Base-by-base conservation (phyloP, 2,329 filamentous ascomycete species). In the Aspergillus neoniger region DNA sequence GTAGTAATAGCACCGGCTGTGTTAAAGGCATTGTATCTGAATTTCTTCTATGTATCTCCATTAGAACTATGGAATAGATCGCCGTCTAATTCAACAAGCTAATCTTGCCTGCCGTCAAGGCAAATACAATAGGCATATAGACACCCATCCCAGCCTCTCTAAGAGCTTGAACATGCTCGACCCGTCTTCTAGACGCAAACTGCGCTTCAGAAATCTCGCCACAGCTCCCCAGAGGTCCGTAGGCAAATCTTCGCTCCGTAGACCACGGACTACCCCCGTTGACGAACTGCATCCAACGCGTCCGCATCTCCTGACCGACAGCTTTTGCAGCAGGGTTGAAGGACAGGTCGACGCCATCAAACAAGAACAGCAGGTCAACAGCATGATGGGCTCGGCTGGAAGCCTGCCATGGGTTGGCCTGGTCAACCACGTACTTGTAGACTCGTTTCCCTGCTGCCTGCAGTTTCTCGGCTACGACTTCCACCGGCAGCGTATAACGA, bases 331-430 rank as follows among this genome's bases (percentile, higher is more conserved):
- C 65, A 0, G 69, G 70, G 1, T 74, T 73, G 21, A 75, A 75
- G 0, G 70, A 69, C 0, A 80, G 57, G 55, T 80, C 76, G 4
- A 80, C 64, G 0, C 76, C 76, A 0, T 73, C 78, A 25, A 82
- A 83, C 0, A 82, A 64, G 8, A 81, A 75, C 2, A 82, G 59
- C 4, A 83, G 66, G 62, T 83, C 81, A 2, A 83, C 77, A 0
- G 77, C 81, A 59, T 83, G 81, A 41, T 83, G 81, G 2, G 80
- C 71, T 0, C 81, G 72, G 8, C 75, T 78, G 0, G 80, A 82
- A 0, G 74, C 56, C 53, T 82, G 81, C 78, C 77, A 82, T 5
- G 81, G 80, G 38, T 83, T 83, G 0, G 70, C 51, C 56, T 83
- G 76, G 41, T 83, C 81, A 1, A 82, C 63, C 0, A 80, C 63